Evolutionary conservation across 2,329 filamentous ascomycete species (phyloP).

Genomic region (Talaromyces verruculosus): DNA sequence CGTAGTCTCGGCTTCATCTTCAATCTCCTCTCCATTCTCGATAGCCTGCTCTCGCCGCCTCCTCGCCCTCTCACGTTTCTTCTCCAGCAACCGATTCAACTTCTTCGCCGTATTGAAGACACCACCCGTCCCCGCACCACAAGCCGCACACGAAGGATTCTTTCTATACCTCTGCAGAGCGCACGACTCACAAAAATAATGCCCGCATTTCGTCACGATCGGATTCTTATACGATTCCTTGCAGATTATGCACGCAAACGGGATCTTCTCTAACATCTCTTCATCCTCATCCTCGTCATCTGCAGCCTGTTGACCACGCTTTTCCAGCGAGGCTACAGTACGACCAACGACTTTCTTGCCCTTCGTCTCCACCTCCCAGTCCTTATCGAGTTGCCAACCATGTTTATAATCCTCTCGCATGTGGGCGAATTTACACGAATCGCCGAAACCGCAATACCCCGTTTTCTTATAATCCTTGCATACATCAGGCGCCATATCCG

Average conservation of each 20-base stretch:
- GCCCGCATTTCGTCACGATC: slow-evolving; percentile 83
- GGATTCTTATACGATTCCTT: slow-evolving; percentile 74
- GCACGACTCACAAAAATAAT: slow-evolving; percentile 94
- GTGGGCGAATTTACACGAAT: slow-evolving; percentile 72
- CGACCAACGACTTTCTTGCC: slow-evolving; percentile 49
- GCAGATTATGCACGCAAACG: slow-evolving; percentile 88
- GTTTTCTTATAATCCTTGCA: slow-evolving; percentile 94
- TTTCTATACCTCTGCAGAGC: slow-evolving; percentile 83
- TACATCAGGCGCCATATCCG: slow-evolving; percentile 86
- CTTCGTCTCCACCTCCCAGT: slow-evolving; percentile 84
- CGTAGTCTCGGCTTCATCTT: slow-evolving; percentile 36
- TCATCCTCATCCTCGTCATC: slow-evolving; percentile 63
- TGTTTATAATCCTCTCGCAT: slow-evolving; percentile 69
- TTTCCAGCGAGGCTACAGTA: slow-evolving; percentile 49
- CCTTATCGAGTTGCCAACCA: slow-evolving; percentile 91
- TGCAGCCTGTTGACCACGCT: slow-evolving; percentile 48
- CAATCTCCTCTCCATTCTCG: slow-evolving; percentile 54
- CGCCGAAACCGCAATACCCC: slow-evolving; percentile 65
- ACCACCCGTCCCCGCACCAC: slow-evolving; percentile 79
- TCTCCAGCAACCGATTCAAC: slow-evolving; percentile 74
- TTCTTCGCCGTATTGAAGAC: slow-evolving; percentile 88
- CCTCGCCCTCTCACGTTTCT: slow-evolving; percentile 60
- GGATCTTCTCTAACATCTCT: slow-evolving; percentile 75
- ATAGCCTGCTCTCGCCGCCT: slow-evolving; percentile 55
- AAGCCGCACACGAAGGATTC: slow-evolving; percentile 82